Conservation (phyloP, 2,329 filamentous ascomycete species). For the Metarhizium rileyi region DNA sequence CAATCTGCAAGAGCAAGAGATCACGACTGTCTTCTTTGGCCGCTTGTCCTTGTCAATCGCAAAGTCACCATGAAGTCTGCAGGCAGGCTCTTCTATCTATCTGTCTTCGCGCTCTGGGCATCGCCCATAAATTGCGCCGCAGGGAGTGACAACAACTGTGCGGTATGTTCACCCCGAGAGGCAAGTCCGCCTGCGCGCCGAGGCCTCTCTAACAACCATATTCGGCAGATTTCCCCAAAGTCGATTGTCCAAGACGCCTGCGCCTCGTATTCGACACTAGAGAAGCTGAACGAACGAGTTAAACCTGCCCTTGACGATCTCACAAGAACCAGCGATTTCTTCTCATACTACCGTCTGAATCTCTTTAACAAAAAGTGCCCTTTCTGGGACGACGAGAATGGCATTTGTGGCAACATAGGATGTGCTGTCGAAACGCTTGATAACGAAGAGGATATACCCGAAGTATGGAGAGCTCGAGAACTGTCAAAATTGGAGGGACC, state of each 20-base stretch:
- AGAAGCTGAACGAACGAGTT: slow-evolving; percentile 68
- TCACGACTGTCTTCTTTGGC: neutral
- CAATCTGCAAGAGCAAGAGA: neutral
- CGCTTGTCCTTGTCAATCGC: neutral
- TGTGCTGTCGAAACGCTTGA: slow-evolving; percentile 94
- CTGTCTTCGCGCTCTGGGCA: slow-evolving; percentile 46
- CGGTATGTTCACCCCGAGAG: slow-evolving; percentile 31
- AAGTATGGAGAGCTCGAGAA: slow-evolving; percentile 84
- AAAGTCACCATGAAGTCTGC: slow-evolving; percentile 38
- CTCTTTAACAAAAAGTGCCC: slow-evolving; percentile 91
- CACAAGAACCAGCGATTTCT: slow-evolving; percentile 87
- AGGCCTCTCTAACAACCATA: slow-evolving; percentile 1
- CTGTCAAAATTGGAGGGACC: slow-evolving; percentile 88
- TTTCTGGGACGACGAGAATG: slow-evolving; percentile 89
- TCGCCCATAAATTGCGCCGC: slow-evolving; percentile 34
- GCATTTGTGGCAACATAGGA: slow-evolving; percentile 93
- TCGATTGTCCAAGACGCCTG: slow-evolving; percentile 90
- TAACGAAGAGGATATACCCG: slow-evolving; percentile 87
- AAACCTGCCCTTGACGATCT: slow-evolving; percentile 71
- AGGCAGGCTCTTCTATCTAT: slow-evolving; percentile 44
- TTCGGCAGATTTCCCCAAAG: slow-evolving; percentile 68
- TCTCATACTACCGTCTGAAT: slow-evolving; percentile 93
- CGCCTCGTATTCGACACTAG: slow-evolving; percentile 84
- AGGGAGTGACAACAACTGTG: slow-evolving; percentile 36
- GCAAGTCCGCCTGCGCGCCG: neutral